Base-by-base conservation (phyloP, 2,329 filamentous ascomycete genomes). In the Diaporthe sp. region DNA sequence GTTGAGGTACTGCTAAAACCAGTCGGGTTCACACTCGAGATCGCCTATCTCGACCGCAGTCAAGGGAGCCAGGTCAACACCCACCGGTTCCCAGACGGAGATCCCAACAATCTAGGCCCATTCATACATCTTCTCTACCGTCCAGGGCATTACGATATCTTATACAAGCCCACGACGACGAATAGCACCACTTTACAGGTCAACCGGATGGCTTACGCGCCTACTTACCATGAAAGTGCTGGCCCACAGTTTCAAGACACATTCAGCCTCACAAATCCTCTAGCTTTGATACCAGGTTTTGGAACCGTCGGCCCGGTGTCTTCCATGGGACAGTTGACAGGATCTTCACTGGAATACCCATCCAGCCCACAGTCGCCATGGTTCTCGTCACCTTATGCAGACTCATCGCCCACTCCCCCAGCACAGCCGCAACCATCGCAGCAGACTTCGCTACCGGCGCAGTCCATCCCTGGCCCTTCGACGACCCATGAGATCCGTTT, bases 101-200 rank as follows among this genome's bases (percentile, higher is more conserved):
- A 87, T 71, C 80, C 83, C 58, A 83, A 84, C 22, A 81, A 82
- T 0, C 80, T 89, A 0, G 88, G 87, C 0, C 87, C 88, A 37
- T 87, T 90, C 44, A 90, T 93, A 49, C 87, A 91, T 79, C 86
- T 89, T 76, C 89, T 88, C 81, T 96, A 86, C 90, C 92, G 86
- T 82, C 97, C 87, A 57, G 95, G 95, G 76, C 97, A 98, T 85
- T 99, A 98, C 84, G 97, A 98, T 84, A 92, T 99, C 77, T 89
- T 98, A 47, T 99, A 99, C 78, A 82, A 77, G 73, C 78, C 76
- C 81, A 72, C 76, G 81, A 70, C 60, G 78, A 74, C 76, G 80
- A 15, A 28, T 1, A 22, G 17, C 10, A 65, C 42, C 20, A n/a
- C 81, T 83, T n/a, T 92, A 60, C 89, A 91, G 78, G 88, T 93